Evolutionary conservation across 768 basidiomycete genomes (phyloP).

Genomic region (Lanmaoa pseudosensibilis): DNA sequence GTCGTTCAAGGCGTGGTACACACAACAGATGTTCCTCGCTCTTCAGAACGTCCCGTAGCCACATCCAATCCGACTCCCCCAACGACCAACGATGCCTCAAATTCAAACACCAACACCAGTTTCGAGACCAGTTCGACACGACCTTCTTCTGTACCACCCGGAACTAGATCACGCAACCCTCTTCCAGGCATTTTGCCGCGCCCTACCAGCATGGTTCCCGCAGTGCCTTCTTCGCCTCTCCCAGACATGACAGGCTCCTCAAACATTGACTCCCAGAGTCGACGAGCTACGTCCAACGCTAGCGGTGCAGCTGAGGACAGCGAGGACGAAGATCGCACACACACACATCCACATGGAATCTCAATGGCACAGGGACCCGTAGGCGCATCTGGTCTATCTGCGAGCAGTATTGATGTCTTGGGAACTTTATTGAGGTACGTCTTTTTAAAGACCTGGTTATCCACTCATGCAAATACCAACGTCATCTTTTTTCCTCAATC

Average conservation of each 20-base stretch:
- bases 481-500: neutral
- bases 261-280: constrained; percentile 2
- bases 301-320: constrained; percentile 8
- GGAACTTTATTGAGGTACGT: constrained; percentile 78
- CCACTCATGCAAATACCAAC: neutral
- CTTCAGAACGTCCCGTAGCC: constrained; percentile 24
- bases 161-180: constrained; percentile 33
- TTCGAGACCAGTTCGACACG: constrained; percentile 6
- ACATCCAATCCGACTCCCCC: constrained; percentile 11
- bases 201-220: constrained; percentile 33
- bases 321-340: constrained; percentile 18
- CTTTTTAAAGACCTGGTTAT: neutral
- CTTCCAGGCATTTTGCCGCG: constrained; percentile 43
- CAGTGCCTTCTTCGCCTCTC: constrained; percentile 10
- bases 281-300: neutral
- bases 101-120: constrained; percentile 8
- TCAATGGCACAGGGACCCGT: constrained; percentile 28
- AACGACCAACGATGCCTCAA: constrained; percentile 1
- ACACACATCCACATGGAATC: constrained; percentile 22
- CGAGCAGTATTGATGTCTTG: constrained; percentile 77
- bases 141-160: constrained; percentile 29
- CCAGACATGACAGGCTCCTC: constrained; percentile 8
- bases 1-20: constrained; percentile 84
- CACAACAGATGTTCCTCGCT: constrained; percentile 62
- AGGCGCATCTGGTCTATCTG: constrained; percentile 48